Evolutionary conservation across 306 rosid species (phyloP), one percentile per base, ranked within the genome.

Genomic region (Ormosia emarginata): DNA sequence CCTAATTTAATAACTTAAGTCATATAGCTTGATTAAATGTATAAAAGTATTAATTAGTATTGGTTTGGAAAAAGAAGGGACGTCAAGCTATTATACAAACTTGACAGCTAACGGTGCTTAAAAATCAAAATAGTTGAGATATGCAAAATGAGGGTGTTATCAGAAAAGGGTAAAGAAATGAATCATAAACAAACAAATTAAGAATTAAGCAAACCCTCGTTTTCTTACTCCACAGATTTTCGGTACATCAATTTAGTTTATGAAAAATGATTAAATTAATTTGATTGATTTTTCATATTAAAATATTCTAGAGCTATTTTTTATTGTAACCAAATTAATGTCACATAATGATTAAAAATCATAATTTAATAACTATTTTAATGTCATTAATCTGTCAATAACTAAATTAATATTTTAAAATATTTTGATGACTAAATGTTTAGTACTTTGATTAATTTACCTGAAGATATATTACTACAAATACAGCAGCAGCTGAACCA

Each of bases 401-500:
- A 13, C 14, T 24, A 24, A 24, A 24, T 24, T 24, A 24, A 24
- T 24, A 24, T 24, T 24, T 24, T 24, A 24, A 24, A 24, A 24
- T 24, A 0, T 24, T 24, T 24, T 24, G 24, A 24, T 24, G 24
- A 24, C 24, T 3, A n/a, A n/a, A 49, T 49, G 1, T 33, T 33
- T n/a, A 65, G 6, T 66, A 65, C 18, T 17, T 0, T 49, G 14
- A 44, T 36, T 30, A 52, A 41, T 41, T 85, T 81, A 91, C 95
- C 95, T 93, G 94, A 17, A 93, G 75, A 78, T 89, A 93, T 9
- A 87, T 74, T 11, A 89, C 89, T 0, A 73, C 75, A 43, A 93
- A 63, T 2, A 83, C 79, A 8, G 95, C 84, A 24, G 85, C 34
- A 56, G 90, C 75, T 9, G 89, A 88, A 11, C 90, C 91, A 5